A percentile compares a stretch with the other conserved stretches of the same genome.
Evolutionary conservation across 768 basidiomycete genomes (phyloP).

Genomic region (Rhizopogon rudus): DNA sequence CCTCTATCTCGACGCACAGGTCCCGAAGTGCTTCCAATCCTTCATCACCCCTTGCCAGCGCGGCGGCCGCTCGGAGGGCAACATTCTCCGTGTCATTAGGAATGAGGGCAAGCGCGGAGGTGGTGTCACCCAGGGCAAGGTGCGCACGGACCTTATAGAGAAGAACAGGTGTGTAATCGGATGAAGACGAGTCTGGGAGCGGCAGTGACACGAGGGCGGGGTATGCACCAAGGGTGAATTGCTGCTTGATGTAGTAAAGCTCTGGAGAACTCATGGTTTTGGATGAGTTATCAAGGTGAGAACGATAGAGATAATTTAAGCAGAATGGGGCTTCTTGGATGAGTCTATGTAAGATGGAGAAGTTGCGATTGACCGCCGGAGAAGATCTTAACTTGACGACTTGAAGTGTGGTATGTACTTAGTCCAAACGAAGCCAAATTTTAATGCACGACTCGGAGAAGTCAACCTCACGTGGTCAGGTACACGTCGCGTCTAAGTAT

Average conservation of each 20-base stretch:
- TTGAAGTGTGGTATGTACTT: no score
- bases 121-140: constrained; percentile 62
- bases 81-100: constrained; percentile 57
- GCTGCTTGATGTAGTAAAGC: constrained; percentile 67
- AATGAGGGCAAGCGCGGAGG: constrained; percentile 52
- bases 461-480: not conserved
- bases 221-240: constrained; percentile 75
- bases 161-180: constrained; percentile 60
- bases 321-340: not conserved
- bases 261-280: constrained; percentile 51
- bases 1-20: constrained; percentile 81
- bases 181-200: constrained; percentile 55
- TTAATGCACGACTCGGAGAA: not conserved
- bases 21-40: constrained; percentile 79
- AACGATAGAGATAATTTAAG: not conserved
- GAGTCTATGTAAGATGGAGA: not conserved
- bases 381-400: not conserved
- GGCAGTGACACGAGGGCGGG: constrained; percentile 50
- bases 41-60: constrained; percentile 65
- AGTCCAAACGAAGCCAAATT: no score
- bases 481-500: no score
- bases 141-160: constrained; percentile 77
- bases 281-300: not conserved
- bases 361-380: not conserved
- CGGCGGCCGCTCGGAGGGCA: constrained; percentile 62